Evolutionary conservation across 2,329 filamentous ascomycete species (phyloP).

Genomic region (Paracoccidioides lutzii): DNA sequence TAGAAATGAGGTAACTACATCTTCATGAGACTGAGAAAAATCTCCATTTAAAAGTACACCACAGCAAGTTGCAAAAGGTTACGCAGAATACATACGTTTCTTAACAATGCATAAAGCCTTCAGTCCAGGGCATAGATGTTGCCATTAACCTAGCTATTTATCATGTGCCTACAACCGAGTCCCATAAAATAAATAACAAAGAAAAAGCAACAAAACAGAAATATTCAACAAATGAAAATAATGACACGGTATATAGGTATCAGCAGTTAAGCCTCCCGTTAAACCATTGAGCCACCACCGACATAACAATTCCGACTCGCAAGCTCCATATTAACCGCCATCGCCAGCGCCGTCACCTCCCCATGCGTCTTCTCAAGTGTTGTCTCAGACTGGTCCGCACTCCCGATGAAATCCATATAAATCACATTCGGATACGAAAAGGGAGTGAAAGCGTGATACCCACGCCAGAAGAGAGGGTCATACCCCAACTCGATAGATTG

Average conservation of each 20-base stretch:
- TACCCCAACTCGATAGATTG: constrained; percentile 4
- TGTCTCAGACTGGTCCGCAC: neutral
- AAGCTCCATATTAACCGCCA: constrained; percentile 9
- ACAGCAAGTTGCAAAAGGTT: too few species aligned
- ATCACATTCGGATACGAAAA: constrained; percentile 9
- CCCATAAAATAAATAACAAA: too few species aligned
- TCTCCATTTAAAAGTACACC: too few species aligned
- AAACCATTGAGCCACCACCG: constrained; percentile 3
- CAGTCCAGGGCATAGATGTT: too few species aligned
- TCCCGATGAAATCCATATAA: constrained; percentile 10
- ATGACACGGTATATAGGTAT: neutral
- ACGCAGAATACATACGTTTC: too few species aligned
- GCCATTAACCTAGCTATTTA: too few species aligned
- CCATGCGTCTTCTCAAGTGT: neutral
- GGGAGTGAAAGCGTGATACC: constrained; percentile 4
- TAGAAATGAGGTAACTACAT: too few species aligned
- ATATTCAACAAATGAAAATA: too few species aligned
- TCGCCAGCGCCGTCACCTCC: constrained; percentile 7
- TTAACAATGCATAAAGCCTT: too few species aligned
- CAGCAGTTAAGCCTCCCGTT: neutral
- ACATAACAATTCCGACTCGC: constrained; percentile 8
- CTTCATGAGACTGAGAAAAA: too few species aligned
- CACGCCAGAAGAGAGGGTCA: constrained; percentile 7
- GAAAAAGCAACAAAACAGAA: too few species aligned
- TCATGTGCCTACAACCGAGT: too few species aligned